Percentiles rank a stretch among this genome's conserved stretches.
These are phyloP conservation scores for Salix caprea DNA, from an alignment of 345 rosid species.

Conservation along the genomic window DNA sequence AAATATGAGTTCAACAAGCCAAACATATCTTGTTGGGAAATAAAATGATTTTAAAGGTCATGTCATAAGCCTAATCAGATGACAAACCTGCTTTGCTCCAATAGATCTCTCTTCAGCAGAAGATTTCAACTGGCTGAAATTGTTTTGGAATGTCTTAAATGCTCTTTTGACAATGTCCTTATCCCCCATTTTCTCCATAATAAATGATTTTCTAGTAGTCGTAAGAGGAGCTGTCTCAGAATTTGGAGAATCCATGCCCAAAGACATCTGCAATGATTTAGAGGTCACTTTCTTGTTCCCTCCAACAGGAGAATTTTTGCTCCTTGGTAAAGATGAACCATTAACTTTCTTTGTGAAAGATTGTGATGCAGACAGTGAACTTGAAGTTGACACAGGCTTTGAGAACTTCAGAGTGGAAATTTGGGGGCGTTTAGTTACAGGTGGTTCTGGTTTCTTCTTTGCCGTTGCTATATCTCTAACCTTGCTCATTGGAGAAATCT, in stretches of 20 bases:
- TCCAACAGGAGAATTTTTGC: slow-evolving; percentile 27
- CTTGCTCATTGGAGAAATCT: slow-evolving; percentile 40
- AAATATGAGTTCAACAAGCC: not conserved
- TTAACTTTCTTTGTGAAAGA: slow-evolving; percentile 37
- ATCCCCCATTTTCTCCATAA: slow-evolving; percentile 95
- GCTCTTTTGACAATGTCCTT: slow-evolving; percentile 89
- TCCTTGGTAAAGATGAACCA: slow-evolving; percentile 30
- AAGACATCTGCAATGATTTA: slow-evolving; percentile 70
- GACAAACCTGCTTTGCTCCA: slow-evolving; percentile 50
- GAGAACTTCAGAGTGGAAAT: slow-evolving; percentile 44
- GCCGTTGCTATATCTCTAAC: slow-evolving; percentile 24
- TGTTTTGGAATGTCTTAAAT: slow-evolving; percentile 70
- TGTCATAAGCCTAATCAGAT: not conserved
- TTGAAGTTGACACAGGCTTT: slow-evolving; percentile 41
- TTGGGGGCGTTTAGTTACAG: slow-evolving; percentile 39
- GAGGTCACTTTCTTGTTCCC: slow-evolving; percentile 58
- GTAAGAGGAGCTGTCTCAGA: slow-evolving; percentile 36
- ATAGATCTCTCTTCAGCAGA: slow-evolving; percentile 41
- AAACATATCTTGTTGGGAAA: not conserved
- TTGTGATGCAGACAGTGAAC: slow-evolving; percentile 31
- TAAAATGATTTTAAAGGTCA: slow-evolving; percentile 1
- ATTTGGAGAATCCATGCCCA: slow-evolving; percentile 44
- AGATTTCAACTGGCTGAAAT: slow-evolving; percentile 39
- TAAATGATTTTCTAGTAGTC: slow-evolving; percentile 51
- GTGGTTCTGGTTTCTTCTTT: slow-evolving; percentile 34